Percentiles rank a stretch among this genome's conserved stretches.
These are phyloP conservation scores for Solanum dulcamara DNA, from an alignment of 257 asterid species.

Conservation along the genomic window DNA sequence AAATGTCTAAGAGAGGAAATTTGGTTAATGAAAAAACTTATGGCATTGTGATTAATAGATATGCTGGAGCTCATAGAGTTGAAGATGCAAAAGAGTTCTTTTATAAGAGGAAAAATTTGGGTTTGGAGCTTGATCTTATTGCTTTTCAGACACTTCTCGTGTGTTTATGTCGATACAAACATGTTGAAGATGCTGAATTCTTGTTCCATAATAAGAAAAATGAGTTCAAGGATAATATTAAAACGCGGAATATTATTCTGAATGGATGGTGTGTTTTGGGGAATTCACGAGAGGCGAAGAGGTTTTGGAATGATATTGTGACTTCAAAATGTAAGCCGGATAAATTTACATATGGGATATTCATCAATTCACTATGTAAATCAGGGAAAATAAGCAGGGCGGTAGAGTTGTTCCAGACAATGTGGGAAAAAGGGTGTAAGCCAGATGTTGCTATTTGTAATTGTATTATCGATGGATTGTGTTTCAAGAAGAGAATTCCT, in stretches of 20 bases:
- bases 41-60: constrained; percentile 35
- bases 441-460: constrained; percentile 70
- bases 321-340: constrained; percentile 48
- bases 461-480: constrained; percentile 61
- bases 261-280: constrained; percentile 85
- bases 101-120: constrained; percentile 30
- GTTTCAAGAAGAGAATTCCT: constrained; percentile 83
- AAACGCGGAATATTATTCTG: constrained; percentile 66
- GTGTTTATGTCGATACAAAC: constrained; percentile 66
- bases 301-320: constrained; percentile 68
- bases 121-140: constrained; percentile 36
- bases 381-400: constrained; percentile 57
- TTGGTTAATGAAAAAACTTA: constrained; percentile 37
- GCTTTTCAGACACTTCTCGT: constrained; percentile 73
- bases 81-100: constrained; percentile 58
- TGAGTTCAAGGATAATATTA: constrained; percentile 39
- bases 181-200: constrained; percentile 63
- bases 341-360: constrained; percentile 50
- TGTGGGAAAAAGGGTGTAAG: constrained; percentile 61
- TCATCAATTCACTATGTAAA: constrained; percentile 53
- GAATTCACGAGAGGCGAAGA: constrained; percentile 62
- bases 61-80: constrained; percentile 48
- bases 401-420: constrained; percentile 38
- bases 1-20: constrained; percentile 44
- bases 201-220: constrained; percentile 35